Percentiles rank a stretch among this genome's conserved stretches.
Conservation (phyloP, 495 filamentous ascomycete genomes). For the Glonium stellatum region DNA sequence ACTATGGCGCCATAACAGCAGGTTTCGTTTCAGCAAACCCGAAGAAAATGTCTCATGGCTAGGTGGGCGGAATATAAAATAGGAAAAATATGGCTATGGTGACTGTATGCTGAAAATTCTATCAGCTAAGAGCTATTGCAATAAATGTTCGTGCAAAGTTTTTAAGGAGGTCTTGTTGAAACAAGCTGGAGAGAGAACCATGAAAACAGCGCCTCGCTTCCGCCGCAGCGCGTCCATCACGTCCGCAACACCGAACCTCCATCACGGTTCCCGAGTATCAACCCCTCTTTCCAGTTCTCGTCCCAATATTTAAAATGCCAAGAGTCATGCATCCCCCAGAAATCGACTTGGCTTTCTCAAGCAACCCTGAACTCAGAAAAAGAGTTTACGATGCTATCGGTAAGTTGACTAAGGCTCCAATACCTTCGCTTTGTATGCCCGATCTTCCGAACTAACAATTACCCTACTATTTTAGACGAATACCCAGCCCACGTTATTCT, state of each 20-base stretch:
- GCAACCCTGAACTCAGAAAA: slow-evolving; percentile 25
- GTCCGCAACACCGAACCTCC: background rate
- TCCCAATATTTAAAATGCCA: background rate
- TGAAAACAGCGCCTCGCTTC: background rate
- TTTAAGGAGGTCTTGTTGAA: background rate
- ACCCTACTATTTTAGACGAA: slow-evolving; percentile 14
- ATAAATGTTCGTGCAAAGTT: background rate
- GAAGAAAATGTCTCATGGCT: no score
- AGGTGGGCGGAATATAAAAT: no score
- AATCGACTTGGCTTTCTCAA: slow-evolving; percentile 23
- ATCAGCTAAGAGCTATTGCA: no score
- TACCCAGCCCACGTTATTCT: slow-evolving; percentile 23
- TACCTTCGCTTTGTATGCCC: background rate
- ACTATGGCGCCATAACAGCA: no score
- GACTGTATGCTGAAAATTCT: no score
- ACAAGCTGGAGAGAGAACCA: background rate
- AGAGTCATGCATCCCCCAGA: slow-evolving; percentile 15
- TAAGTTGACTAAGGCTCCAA: slow-evolving; percentile 2
- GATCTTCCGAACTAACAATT: background rate
- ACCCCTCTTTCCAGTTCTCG: background rate
- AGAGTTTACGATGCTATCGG: slow-evolving; percentile 25
- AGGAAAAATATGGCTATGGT: no score
- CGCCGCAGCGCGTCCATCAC: slow-evolving; percentile 4
- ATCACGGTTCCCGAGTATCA: background rate
- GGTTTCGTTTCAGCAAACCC: no score